Base-by-base conservation (phyloP, 331 rosid species). In the Malus hybrid region DNA sequence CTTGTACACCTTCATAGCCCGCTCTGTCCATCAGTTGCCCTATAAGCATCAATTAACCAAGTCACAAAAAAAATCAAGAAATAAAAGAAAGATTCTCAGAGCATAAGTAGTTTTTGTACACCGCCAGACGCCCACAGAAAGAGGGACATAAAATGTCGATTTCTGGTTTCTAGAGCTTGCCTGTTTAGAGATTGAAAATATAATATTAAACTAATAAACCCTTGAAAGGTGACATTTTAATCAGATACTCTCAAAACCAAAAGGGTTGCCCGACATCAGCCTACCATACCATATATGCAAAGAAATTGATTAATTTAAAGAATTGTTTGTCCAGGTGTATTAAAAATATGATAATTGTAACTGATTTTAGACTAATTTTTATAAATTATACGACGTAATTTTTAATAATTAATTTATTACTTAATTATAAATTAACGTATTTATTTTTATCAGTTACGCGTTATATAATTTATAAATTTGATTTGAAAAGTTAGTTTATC, bases 41-140 rank as follows among this genome's bases (percentile, higher is more conserved):
- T 19, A 10, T 31, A 29, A 52, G 29, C 32, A 54, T 33, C 14
- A 42, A 42, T 42, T 42, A 42, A 42, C 12, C 48, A 10, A 42
- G 14, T 42, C 1, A 3, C 14, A 1, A 42, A 42, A 42, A 42
- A 19, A 55, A 31, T 36, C 28, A 19, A 19, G 31, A 54, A 70
- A 52, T 4, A n/a, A 55, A 19, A 56, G 62, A 56, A 16, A 12
- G 66, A 20, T 14, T 56, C 16, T 22, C 75, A 7, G 10, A 33
- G 34, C 32, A 57, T n/a, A 56, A 57, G 46, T 34, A 56, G 62
- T 56, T 32, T 32, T 6, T 52, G 57, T 52, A 52, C 57, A 13
- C 57, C n/a, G n/a, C 59, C 56, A 33, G 3, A 71, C 42, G 20
- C 75, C 33, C 54, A 71, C 22, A 55, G 75, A 54, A 27, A 28